Evolutionary conservation across 495 filamentous ascomycete species (phyloP).

Genomic region (Parathielavia hyrcaniae): DNA sequence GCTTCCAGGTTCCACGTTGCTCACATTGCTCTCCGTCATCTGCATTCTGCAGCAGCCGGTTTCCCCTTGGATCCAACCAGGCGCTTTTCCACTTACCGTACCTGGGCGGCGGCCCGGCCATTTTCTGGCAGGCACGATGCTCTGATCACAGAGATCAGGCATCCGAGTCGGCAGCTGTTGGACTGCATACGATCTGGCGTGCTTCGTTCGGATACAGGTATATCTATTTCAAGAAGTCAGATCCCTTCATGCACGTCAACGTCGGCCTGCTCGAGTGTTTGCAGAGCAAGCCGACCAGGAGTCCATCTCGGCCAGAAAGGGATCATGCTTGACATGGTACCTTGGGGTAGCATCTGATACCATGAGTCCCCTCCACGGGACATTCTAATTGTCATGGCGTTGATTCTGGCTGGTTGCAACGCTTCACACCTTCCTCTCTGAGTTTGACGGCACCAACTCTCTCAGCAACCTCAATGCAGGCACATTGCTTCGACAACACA

Average conservation of each 20-base stretch:
- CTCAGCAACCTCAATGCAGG: not conserved
- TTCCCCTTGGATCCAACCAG: no score
- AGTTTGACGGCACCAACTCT: not conserved
- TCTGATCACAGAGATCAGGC: no score
- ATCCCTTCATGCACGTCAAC: constrained; percentile 1
- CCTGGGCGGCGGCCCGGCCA: no score
- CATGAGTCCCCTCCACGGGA: not conserved
- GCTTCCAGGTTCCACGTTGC: no score
- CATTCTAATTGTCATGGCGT: not conserved
- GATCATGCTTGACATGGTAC: no score
- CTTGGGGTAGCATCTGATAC: no score
- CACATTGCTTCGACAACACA: not conserved
- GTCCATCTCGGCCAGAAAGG: not conserved
- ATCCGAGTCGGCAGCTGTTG: not conserved
- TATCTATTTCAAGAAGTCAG: not conserved
- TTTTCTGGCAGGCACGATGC: no score
- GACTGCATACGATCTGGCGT: no score
- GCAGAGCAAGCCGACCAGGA: not conserved
- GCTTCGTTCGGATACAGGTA: no score
- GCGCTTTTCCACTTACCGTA: no score
- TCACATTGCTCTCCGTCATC: no score
- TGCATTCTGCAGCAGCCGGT: no score
- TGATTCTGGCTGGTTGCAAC: constrained; percentile 7
- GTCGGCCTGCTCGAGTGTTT: not conserved
- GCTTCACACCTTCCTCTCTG: constrained; percentile 5